A percentile compares a stretch with the other conserved stretches of the same genome.
phyloP scores from a whole-genome alignment of 2,329 filamentous ascomycete genomes.

The Pseudocercospora ulei region DNA sequence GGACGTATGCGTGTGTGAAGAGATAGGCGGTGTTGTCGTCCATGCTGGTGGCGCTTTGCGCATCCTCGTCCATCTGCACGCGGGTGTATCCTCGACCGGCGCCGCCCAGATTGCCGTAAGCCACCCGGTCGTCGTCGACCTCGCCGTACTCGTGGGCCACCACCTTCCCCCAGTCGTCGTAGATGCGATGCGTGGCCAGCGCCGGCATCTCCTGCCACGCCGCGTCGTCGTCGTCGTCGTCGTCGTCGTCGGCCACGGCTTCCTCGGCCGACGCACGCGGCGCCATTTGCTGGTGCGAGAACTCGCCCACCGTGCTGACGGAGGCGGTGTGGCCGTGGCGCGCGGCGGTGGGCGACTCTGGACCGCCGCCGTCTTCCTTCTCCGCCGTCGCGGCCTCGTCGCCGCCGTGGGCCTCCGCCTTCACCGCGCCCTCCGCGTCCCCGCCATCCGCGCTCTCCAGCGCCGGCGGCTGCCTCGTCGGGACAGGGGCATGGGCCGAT shows the following conservation, averaged over 20 bases:
- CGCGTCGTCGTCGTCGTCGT: too few species aligned
- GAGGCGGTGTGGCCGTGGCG: constrained; percentile 22
- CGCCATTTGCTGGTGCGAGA: constrained; percentile 75
- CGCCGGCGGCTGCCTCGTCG: background rate
- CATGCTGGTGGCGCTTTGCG: constrained; percentile 85
- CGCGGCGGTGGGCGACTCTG: constrained; percentile 1
- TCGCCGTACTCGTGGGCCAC: constrained; percentile 70
- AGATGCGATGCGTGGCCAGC: constrained; percentile 85
- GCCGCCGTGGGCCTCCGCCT: constrained; percentile 4
- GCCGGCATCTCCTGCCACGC: constrained; percentile 97
- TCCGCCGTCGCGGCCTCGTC: background rate
- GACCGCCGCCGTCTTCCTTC: constrained; percentile 1
- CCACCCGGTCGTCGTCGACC: constrained; percentile 57
- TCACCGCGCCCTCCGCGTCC: background rate
- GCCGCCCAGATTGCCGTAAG: constrained; percentile 69
- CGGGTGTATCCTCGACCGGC: constrained; percentile 92
- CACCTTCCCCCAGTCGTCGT: constrained; percentile 83
- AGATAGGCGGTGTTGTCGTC: constrained; percentile 95
- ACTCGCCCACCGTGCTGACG: constrained; percentile 55
- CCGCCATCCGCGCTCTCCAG: background rate
- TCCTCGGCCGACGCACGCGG: constrained; percentile 37
- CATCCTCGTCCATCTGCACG: constrained; percentile 91
- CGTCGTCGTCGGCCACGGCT: constrained; percentile 45
- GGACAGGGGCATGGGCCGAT: too few species aligned
- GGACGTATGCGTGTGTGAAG: constrained; percentile 61